Evolutionary conservation across 176 grass and related monocot genomes (phyloP), one percentile per base, ranked within the genome.

Genomic region (Oryza rufipogon): DNA sequence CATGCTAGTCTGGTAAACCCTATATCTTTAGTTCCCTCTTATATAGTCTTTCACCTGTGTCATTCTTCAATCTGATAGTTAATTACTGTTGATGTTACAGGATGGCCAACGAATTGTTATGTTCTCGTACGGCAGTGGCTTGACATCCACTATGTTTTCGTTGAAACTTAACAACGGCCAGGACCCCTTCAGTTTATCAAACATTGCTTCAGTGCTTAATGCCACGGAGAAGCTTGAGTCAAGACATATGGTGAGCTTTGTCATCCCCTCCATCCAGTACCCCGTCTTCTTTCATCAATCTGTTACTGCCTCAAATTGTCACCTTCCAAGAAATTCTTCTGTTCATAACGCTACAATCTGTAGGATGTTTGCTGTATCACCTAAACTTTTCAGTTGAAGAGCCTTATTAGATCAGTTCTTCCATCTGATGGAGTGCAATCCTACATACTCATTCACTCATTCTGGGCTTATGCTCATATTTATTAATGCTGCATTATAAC

Each of bases 101-200:
- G 86, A 79, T 11, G 90, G 91, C 17, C 91, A 96, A 65, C 91
- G 96, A 83, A 87, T 99, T 67, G 45, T 99, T 61, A 96, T 99
- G 96, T 99, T 99, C 56, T 99, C 96, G 2, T 99, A 99, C 48
- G 96, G 96, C 16, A 99, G 96, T 64, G 96, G 96, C 25, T 85
- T 96, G 74, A 91, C 96, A 30, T 95, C 96, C 36, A 94, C 93
- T 9, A 88, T 99, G 79, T 99, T 99, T 79, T 99, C 93, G 25
- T 92, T 99, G 75, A 99, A 99, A 75, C 80, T 93, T 81, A 92
- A 84, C 33, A 68, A 91, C 58, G 93, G 77, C 19, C 85, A 94
- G 72, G 67, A 86, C 89, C 93, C 89, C 11, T 99, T 99, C 86
- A 94, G 76, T 68, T 58, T 99, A 20, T 75, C 78, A 30, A 96